These are phyloP conservation scores for Salmacisia buchloeana DNA, from an alignment of 1,284 basidiomycete species.

Conservation along the genomic window DNA sequence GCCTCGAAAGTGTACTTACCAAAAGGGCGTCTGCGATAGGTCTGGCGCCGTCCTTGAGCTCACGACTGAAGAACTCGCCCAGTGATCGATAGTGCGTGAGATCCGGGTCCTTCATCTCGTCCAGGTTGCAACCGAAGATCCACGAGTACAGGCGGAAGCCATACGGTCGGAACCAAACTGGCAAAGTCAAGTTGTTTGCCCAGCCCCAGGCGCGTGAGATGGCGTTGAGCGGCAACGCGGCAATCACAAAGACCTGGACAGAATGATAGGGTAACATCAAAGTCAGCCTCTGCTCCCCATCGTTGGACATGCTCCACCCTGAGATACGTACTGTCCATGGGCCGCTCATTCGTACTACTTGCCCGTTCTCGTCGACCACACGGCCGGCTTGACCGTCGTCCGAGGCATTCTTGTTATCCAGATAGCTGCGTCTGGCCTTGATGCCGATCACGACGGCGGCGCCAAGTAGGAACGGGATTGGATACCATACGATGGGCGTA, in stretches of 20 bases:
- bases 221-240: slow-evolving; percentile 85
- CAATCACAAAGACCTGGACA: slow-evolving; percentile 61
- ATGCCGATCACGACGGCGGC: slow-evolving; percentile 43
- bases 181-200: slow-evolving; percentile 73
- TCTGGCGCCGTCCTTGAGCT: slow-evolving; percentile 73
- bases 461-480: slow-evolving; percentile 76
- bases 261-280: not conserved
- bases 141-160: slow-evolving; percentile 79
- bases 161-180: slow-evolving; percentile 85
- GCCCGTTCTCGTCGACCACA: slow-evolving; percentile 61
- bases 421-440: slow-evolving; percentile 66
- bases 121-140: slow-evolving; percentile 87
- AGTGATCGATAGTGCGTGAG: slow-evolving; percentile 72
- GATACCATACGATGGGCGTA: slow-evolving; percentile 92
- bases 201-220: slow-evolving; percentile 95
- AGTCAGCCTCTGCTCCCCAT: not conserved
- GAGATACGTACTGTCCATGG: slow-evolving; percentile 78
- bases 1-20: slow-evolving; percentile 60
- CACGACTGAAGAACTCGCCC: slow-evolving; percentile 91
- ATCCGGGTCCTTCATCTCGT: slow-evolving; percentile 78
- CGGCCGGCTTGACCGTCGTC: slow-evolving; percentile 29
- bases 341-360: slow-evolving; percentile 66
- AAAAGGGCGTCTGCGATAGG: slow-evolving; percentile 72
- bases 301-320: not conserved
- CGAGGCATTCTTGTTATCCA: slow-evolving; percentile 38